These are phyloP conservation scores for Ophiostoma ulmi DNA, from an alignment of 2,329 filamentous ascomycete species.

Conservation along the genomic window DNA sequence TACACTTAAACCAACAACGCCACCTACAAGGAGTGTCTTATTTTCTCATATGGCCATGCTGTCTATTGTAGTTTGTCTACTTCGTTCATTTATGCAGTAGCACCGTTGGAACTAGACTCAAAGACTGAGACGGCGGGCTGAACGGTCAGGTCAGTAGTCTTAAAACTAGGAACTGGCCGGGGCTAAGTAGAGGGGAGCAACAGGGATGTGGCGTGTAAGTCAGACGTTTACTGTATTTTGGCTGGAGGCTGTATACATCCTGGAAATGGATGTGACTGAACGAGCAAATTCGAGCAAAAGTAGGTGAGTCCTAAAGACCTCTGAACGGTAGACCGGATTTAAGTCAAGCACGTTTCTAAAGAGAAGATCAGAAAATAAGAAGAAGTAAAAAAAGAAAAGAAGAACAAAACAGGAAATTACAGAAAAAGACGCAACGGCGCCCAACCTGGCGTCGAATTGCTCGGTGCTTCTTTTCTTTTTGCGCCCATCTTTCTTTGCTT, in stretches of 20 bases:
- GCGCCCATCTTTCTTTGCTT: neutral
- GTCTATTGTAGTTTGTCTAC: neutral
- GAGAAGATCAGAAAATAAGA: neutral
- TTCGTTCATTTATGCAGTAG: neutral
- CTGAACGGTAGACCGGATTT: neutral
- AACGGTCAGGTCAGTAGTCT: neutral
- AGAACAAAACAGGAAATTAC: neutral
- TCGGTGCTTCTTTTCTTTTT: neutral
- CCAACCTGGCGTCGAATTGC: neutral
- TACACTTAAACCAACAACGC: neutral
- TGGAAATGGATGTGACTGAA: neutral
- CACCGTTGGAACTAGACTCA: neutral
- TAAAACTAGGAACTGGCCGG: neutral
- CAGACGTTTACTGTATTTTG: neutral
- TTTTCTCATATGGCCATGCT: neutral
- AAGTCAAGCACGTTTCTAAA: neutral
- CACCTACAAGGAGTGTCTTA: neutral
- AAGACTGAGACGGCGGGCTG: neutral
- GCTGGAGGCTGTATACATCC: neutral
- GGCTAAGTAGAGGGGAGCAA: neutral
- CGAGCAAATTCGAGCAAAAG: neutral
- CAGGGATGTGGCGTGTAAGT: conserved; percentile 4
- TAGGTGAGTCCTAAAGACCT: neutral
- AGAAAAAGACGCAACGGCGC: neutral
- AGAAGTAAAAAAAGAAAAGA: neutral